Evolutionary conservation across 176 grass and related monocot genomes (phyloP).

Genomic region (Phragmites australis): DNA sequence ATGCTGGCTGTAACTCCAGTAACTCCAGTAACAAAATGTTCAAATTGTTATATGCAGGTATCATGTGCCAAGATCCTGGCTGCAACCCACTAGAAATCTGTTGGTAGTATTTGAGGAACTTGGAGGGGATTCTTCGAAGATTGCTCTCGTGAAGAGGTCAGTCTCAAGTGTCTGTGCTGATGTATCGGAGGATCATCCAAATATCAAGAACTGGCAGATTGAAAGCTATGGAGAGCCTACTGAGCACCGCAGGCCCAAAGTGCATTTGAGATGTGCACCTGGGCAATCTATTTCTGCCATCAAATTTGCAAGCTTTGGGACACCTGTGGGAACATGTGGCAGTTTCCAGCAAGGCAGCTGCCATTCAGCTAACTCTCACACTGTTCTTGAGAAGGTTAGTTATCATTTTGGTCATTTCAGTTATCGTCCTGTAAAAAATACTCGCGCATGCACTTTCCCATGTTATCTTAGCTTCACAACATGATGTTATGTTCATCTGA

Average conservation of each 20-base stretch:
- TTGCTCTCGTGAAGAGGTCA: constrained; percentile 72
- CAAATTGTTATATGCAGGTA: constrained; percentile 64
- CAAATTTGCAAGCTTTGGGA: constrained; percentile 97
- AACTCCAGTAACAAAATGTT: constrained; percentile 7
- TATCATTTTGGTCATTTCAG: background rate
- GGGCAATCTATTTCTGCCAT: constrained; percentile 92
- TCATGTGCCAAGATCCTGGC: constrained; percentile 92
- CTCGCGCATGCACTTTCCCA: background rate
- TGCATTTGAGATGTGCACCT: constrained; percentile 72
- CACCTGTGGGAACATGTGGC: constrained; percentile 82
- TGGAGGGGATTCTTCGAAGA: constrained; percentile 81
- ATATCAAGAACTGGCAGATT: constrained; percentile 81
- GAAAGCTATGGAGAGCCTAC: constrained; percentile 63
- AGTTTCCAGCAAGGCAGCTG: constrained; percentile 86
- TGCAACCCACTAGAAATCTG: constrained; percentile 79
- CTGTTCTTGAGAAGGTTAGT: constrained; percentile 76
- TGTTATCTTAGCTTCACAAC: constrained; percentile 9
- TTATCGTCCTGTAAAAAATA: background rate
- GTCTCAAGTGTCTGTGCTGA: constrained; percentile 94
- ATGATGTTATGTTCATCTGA: constrained; percentile 9
- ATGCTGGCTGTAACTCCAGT: background rate
- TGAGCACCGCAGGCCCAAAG: constrained; percentile 56
- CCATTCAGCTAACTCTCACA: constrained; percentile 71
- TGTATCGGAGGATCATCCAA: constrained; percentile 91
- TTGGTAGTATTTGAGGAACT: constrained; percentile 96